Conservation (phyloP, 441 rosid genomes). For the Erodium trifolium region DNA sequence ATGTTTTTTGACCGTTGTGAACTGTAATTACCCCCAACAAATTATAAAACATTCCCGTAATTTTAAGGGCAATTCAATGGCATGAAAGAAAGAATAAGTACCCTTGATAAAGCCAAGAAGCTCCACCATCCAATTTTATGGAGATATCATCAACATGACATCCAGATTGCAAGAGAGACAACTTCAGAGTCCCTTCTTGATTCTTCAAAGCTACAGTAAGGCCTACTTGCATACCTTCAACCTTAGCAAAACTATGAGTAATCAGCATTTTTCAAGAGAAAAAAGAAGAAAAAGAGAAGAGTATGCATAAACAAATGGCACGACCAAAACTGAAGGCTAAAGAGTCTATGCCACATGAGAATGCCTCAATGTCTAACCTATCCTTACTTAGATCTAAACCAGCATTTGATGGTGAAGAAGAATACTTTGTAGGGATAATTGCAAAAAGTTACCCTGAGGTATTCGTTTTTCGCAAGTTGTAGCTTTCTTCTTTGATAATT, state of each 20-base stretch:
- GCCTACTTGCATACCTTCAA: slow-evolving; percentile 53
- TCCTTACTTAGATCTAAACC: neutral
- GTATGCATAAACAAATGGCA: neutral
- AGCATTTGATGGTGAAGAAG: neutral
- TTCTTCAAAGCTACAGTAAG: slow-evolving; percentile 28
- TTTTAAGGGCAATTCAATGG: neutral
- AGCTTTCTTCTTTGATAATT: too few relatives aligned
- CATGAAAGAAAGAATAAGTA: slow-evolving; percentile 21
- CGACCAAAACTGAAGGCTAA: neutral
- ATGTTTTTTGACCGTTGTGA: too few relatives aligned
- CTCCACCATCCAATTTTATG: slow-evolving; percentile 61
- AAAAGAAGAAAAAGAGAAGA: too few relatives aligned
- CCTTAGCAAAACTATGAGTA: slow-evolving; percentile 46
- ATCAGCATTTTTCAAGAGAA: slow-evolving; percentile 9
- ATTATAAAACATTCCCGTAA: too few relatives aligned
- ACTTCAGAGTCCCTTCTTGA: slow-evolving; percentile 43
- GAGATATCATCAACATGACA: slow-evolving; percentile 50
- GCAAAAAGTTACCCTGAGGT: too few relatives aligned
- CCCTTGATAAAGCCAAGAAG: slow-evolving; percentile 84
- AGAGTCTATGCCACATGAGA: neutral
- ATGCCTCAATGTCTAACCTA: neutral
- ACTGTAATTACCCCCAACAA: too few relatives aligned
- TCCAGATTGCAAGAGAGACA: slow-evolving; percentile 34
- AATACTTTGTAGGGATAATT: neutral
- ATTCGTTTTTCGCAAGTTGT: too few relatives aligned